phyloP scores from a whole-genome alignment of 2,329 filamentous ascomycete genomes.

The Lasiodiplodia citricola region DNA sequence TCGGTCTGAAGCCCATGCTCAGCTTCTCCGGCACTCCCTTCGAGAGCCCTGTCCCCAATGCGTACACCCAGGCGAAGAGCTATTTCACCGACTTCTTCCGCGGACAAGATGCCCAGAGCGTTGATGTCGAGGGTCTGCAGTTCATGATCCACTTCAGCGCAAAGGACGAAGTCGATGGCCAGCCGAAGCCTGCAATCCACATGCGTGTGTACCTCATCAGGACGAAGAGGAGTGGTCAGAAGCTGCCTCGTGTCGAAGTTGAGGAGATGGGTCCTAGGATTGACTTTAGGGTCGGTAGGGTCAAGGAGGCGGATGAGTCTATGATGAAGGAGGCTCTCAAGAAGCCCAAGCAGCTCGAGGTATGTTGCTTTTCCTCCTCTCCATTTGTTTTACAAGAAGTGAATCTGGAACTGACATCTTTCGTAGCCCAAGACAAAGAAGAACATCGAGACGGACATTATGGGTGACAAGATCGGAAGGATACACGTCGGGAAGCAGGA shows the following conservation, averaged over 20 bases:
- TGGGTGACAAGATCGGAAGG: slow-evolving; percentile 95
- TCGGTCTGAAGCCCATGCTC: slow-evolving; percentile 87
- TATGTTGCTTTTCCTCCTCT: slow-evolving; percentile 38
- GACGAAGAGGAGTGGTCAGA: slow-evolving; percentile 86
- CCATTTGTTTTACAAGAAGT: no score
- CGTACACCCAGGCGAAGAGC: slow-evolving; percentile 85
- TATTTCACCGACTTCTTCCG: slow-evolving; percentile 91
- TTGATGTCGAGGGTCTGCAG: slow-evolving; percentile 94
- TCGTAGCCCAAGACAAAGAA: slow-evolving; percentile 76
- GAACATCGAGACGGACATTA: slow-evolving; percentile 88
- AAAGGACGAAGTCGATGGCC: slow-evolving; percentile 57
- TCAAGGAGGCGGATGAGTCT: slow-evolving; percentile 76
- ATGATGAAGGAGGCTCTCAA: slow-evolving; percentile 90
- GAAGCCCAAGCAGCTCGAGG: slow-evolving; percentile 76
- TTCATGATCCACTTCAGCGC: slow-evolving; percentile 85
- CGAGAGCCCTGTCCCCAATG: slow-evolving; percentile 77
- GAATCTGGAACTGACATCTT: slow-evolving; percentile 27
- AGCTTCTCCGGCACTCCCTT: slow-evolving; percentile 89
- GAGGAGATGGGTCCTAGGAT: slow-evolving; percentile 95
- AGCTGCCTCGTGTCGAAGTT: slow-evolving; percentile 86
- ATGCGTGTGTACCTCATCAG: slow-evolving; percentile 84
- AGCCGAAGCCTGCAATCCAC: slow-evolving; percentile 57
- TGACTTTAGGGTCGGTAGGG: slow-evolving; percentile 85
- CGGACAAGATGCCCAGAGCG: slow-evolving; percentile 76
- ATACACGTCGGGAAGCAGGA: slow-evolving; percentile 93